Base-by-base conservation (phyloP, 257 asterid genomes). In the Asclepias syriaca region DNA sequence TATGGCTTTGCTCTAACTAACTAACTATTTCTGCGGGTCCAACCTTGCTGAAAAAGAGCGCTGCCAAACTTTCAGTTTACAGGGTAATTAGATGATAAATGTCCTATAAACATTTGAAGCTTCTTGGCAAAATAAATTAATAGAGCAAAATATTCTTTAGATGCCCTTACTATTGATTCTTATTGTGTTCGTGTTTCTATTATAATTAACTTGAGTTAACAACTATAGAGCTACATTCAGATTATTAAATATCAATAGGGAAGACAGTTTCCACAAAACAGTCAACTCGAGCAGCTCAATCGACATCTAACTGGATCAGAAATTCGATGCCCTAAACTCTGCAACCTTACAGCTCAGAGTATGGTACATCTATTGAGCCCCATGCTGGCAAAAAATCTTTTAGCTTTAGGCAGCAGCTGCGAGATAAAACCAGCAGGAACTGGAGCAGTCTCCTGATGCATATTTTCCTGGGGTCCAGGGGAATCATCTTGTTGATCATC, bases 351-450 rank as follows among this genome's bases (percentile, higher is more conserved):
- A 56, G 46, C 78, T 88, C 86, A 94, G 88, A 91, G 60, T 56
- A 94, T 88, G 83, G 96, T 80, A 77, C 99, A 94, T 65, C 89
- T 82, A 72, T 87, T 82, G 77, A 95, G 82, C 45, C 98, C 97
- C 59, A 92, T 79, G 66, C 85, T 61, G 9, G 83, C 45, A 40
- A 92, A 78, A 46, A 92, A 50, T 66, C 84, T 87, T 82, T 84
- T 84, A 46, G 85, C 83, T 67, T 59, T 70, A 70, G 93, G 92
- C 85, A 92, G 83, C 75, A 89, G 21, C 65, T 81, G 85, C 57
- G 90, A 85, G 83, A 88, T 80, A 32, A 92, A 77, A 79, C 86
- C 77, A 45, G 75, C 8, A 14, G 66, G 50, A 49, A 79, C 84
- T 18, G 78, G 87, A 68, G 81, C 89, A 27, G 87, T 77, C 66